A percentile compares a stretch with the other conserved stretches of the same genome.
Evolutionary conservation across 306 rosid genomes (phyloP).

Genomic region (Hylodesmum podocarpum): DNA sequence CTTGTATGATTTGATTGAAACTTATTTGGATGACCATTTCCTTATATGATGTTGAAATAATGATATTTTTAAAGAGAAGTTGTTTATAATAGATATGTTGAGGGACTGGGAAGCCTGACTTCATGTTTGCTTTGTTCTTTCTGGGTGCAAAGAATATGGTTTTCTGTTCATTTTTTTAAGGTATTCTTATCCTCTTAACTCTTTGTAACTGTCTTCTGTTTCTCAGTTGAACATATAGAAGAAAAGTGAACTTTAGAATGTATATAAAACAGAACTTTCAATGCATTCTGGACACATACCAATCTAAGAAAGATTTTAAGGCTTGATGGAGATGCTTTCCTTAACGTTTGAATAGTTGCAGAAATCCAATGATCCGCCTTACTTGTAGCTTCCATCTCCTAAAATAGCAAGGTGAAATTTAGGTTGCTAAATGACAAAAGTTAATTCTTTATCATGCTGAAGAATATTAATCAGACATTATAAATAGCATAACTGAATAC

Average conservation of each 20-base stretch:
- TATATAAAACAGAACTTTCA: slow-evolving; percentile 1
- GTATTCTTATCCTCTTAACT: background rate
- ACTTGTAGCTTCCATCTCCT: slow-evolving; percentile 62
- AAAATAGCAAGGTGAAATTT: slow-evolving; percentile 28
- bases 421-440: slow-evolving; percentile 20
- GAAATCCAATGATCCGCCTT: slow-evolving; percentile 61
- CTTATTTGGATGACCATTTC: background rate
- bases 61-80: background rate
- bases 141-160: background rate
- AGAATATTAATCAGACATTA: background rate
- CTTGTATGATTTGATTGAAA: background rate
- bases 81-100: background rate
- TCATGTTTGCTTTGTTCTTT: background rate
- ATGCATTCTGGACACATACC: slow-evolving; percentile 45
- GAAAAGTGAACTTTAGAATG: background rate
- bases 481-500: background rate
- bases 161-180: background rate
- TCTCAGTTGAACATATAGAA: background rate
- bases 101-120: background rate
- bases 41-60: background rate
- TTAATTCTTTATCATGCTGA: background rate
- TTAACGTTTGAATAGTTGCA: slow-evolving; percentile 61
- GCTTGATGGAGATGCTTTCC: slow-evolving; percentile 82
- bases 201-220: background rate
- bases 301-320: slow-evolving; percentile 80